Evolutionary conservation across 352 stramenopile genomes (phyloP).

Genomic region (Phytophthora litchii): DNA sequence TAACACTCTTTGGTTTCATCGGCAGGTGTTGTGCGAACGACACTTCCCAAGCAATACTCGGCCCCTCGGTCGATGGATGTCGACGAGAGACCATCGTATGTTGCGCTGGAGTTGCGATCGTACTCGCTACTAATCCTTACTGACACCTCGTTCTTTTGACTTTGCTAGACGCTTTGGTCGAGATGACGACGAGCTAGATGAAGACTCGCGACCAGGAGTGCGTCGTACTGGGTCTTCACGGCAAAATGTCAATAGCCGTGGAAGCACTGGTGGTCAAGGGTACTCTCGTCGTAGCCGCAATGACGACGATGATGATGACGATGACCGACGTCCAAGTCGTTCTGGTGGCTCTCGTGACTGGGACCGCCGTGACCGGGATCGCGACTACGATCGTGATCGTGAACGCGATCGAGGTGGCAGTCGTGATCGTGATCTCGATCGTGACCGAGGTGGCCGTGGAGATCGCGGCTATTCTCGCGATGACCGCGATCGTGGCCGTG

Average conservation of each 20-base stretch:
- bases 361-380: slow-evolving; percentile 40
- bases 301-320: slow-evolving; percentile 58
- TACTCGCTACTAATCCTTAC: not conserved
- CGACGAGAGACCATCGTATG: slow-evolving; percentile 84
- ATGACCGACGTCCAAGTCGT: slow-evolving; percentile 37
- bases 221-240: slow-evolving; percentile 29
- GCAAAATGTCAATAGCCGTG: slow-evolving; percentile 20
- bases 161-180: slow-evolving; percentile 66
- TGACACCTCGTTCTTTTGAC: not conserved
- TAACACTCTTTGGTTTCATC: slow-evolving; percentile 7
- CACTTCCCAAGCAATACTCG: slow-evolving; percentile 81
- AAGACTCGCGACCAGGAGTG: slow-evolving; percentile 44
- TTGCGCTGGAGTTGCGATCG: not conserved
- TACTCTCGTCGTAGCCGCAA: slow-evolving; percentile 41
- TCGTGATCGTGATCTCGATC: slow-evolving; percentile 35
- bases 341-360: slow-evolving; percentile 38
- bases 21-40: slow-evolving; percentile 76
- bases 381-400: slow-evolving; percentile 34
- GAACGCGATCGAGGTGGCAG: slow-evolving; percentile 31
- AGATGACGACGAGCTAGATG: slow-evolving; percentile 68
- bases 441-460: slow-evolving; percentile 44
- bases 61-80: slow-evolving; percentile 73
- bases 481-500: slow-evolving; percentile 37
- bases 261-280: slow-evolving; percentile 12
- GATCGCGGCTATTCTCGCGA: slow-evolving; percentile 42